Percentiles rank a stretch among this genome's conserved stretches.
Conservation (phyloP, 2,329 filamentous ascomycete species). For the Pseudocercospora cruenta region DNA sequence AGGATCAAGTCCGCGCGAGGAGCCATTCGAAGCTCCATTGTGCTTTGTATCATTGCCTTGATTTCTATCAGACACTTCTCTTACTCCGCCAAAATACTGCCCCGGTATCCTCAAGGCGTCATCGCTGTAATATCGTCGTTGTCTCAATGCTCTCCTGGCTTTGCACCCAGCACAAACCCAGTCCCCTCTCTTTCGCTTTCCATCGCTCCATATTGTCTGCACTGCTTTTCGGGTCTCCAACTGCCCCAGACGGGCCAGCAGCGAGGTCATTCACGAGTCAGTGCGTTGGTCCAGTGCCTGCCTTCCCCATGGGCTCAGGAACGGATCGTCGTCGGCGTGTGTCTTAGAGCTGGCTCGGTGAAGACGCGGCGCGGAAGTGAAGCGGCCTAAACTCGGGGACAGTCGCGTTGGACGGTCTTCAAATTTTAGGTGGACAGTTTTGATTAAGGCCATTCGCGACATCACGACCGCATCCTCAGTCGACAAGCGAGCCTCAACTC, state of each 20-base stretch:
- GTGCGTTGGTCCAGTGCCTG: constrained; percentile 13
- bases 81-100: not conserved
- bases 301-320: constrained; percentile 24
- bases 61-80: not conserved
- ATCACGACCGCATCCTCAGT: not conserved
- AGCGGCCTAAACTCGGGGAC: not conserved
- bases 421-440: not conserved
- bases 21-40: not conserved
- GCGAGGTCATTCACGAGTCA: constrained; percentile 29
- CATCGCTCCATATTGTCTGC: constrained; percentile 24
- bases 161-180: constrained; percentile 32
- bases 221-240: constrained; percentile 23
- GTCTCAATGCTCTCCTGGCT: constrained; percentile 16
- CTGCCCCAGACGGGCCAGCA: constrained; percentile 32
- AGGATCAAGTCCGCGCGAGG: not conserved
- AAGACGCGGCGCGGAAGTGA: not conserved
- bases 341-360: not conserved
- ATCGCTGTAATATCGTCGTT: constrained; percentile 28
- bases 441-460: not conserved
- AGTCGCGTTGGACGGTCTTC: not conserved
- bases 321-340: constrained; percentile 5
- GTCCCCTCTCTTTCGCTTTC: constrained; percentile 25
- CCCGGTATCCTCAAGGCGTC: constrained; percentile 3
- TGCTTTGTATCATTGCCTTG: not conserved
- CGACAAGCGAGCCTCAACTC: not conserved